Evolutionary conservation across 2,329 filamentous ascomycete species (phyloP), one percentile per base, ranked within the genome.

Genomic region (Claviceps sp.): DNA sequence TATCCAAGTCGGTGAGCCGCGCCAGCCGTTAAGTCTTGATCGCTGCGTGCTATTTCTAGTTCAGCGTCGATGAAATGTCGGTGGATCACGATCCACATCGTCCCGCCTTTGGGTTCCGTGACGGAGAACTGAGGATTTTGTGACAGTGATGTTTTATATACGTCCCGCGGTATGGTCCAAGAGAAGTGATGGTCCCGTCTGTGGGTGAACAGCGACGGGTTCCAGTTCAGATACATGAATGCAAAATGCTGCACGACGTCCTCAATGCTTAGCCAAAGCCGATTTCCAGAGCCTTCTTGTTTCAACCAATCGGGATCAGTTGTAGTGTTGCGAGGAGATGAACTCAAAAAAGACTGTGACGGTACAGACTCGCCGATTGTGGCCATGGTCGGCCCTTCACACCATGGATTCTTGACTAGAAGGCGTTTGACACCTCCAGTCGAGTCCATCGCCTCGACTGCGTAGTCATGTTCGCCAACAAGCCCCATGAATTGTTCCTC

Each of bases 161-260:
- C 73, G 34, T 64, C 65, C 20, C 75, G 70, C 9, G 78, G 73
- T 38, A 81, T 69, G 2, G 84, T 76, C 93, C 93, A 98, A 2
- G 76, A 75, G 62, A 97, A 95, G 67, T 98, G 93, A 52, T 90
- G 81, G 60, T 98, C 90, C 65, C 95, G 84, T 8, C 90, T 82
- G 63, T 86, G 72, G 1, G 73, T 72, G 67, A 98, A 98, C 0
- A 95, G 72, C 0, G 78, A 77, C 0, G 93, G 90, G 58, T 95
- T 96, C 93, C 93, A 98, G 68, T 97, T 98, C 51, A 98, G 74
- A 66, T 97, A 98, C 58, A 98, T 80, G 18, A 90, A 95, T 64
- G 97, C 89, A 57, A 96, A 98, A 63, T 95, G 84, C 61, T 95
- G 89, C 38, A 88, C 78, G 4, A 96, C 82, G 57, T 89, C 86